Evolutionary conservation across 2,329 filamentous ascomycete genomes (phyloP).

Genomic region (Capronia americana): DNA sequence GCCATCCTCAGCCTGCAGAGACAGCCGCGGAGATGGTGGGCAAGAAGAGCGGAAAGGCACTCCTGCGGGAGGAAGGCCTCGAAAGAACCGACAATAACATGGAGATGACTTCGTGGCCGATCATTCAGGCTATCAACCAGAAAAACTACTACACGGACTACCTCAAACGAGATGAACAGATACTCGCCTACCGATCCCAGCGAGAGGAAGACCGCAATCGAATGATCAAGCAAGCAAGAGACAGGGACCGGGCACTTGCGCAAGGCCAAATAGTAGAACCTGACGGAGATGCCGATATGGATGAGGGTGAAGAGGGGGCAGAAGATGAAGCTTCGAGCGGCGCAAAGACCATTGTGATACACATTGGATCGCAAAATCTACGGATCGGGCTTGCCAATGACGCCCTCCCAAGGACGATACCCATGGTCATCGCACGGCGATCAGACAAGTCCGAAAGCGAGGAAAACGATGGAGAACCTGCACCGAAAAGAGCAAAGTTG

Average conservation of each 20-base stretch:
- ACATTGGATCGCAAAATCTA: conserved; percentile 93
- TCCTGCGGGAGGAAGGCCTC: conserved; percentile 60
- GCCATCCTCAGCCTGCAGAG: not conserved
- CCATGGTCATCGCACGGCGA: conserved; percentile 87
- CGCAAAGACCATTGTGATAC: conserved; percentile 92
- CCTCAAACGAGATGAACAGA: conserved; percentile 96
- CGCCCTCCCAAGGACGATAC: conserved; percentile 89
- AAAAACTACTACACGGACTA: conserved; percentile 99
- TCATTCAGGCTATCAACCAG: conserved; percentile 92
- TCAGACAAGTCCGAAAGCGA: conserved; percentile 82
- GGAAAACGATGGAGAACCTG: conserved; percentile 78
- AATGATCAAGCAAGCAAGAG: conserved; percentile 84
- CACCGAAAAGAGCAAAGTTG: conserved; percentile 69
- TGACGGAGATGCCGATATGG: conserved; percentile 63
- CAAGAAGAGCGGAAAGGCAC: conserved; percentile 68
- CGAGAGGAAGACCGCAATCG: conserved; percentile 84
- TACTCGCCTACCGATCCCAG: conserved; percentile 85
- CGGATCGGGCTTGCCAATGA: conserved; percentile 95
- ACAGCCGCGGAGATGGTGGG: conserved; percentile 60
- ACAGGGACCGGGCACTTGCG: conserved; percentile 83
- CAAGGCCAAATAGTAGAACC: conserved; percentile 63
- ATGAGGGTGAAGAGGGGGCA: conserved; percentile 61
- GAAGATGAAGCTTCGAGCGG: conserved; percentile 70
- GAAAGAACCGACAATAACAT: conserved; percentile 98
- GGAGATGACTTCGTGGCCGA: conserved; percentile 92